Evolutionary conservation across 768 basidiomycete genomes (phyloP).

Genomic region (Boletus subcaerulescens): DNA sequence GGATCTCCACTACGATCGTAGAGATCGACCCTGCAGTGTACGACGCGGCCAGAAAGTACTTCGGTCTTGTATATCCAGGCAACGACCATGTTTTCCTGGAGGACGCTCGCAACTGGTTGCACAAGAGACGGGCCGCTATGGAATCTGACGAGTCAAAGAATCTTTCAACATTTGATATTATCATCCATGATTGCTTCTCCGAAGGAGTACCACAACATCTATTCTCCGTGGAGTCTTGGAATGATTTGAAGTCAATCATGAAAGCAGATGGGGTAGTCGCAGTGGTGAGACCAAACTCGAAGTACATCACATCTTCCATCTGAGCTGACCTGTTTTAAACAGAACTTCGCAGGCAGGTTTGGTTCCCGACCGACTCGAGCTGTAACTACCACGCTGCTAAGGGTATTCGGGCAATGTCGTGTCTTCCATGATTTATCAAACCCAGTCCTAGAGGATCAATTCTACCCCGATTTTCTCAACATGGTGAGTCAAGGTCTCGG

Average conservation of each 20-base stretch:
- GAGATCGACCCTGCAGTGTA: constrained; percentile 95
- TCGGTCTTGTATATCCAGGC: constrained; percentile 69
- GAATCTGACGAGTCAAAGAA: constrained; percentile 20
- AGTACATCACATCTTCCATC: not conserved
- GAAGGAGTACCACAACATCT: constrained; percentile 88
- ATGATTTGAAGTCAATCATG: constrained; percentile 60
- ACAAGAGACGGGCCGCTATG: constrained; percentile 34
- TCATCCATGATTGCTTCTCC: constrained; percentile 92
- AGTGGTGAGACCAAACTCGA: constrained; percentile 53
- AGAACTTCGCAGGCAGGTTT: constrained; percentile 86
- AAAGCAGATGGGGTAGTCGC: constrained; percentile 72
- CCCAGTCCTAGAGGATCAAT: constrained; percentile 43
- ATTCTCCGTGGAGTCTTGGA: constrained; percentile 85
- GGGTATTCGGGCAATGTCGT: constrained; percentile 75
- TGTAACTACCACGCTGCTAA: constrained; percentile 65
- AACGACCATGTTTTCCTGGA: constrained; percentile 62
- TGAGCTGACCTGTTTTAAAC: not conserved
- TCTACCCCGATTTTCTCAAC: constrained; percentile 60
- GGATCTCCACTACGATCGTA: constrained; percentile 74
- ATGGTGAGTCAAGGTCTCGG: constrained; percentile 48
- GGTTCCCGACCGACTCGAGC: constrained; percentile 60
- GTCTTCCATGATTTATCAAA: constrained; percentile 73
- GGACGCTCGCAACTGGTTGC: constrained; percentile 75
- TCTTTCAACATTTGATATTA: constrained; percentile 52
- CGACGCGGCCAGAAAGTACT: constrained; percentile 72